Conservation (phyloP, 2,329 filamentous ascomycete genomes). For the Hymenoscyphus salicellus region DNA sequence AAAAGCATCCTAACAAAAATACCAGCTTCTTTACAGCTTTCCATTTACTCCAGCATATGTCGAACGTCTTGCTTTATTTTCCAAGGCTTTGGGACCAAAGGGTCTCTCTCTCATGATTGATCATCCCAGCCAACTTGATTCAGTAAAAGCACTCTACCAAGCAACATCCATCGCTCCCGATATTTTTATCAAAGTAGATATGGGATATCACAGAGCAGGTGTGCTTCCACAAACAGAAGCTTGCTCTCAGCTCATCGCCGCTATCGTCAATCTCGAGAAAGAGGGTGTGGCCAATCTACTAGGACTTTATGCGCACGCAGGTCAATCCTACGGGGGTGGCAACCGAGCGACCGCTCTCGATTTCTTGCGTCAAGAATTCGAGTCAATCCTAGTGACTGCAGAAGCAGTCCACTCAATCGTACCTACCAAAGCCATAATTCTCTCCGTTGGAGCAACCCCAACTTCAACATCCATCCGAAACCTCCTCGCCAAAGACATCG, state of each 20-base stretch:
- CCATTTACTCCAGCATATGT: slow-evolving; percentile 62
- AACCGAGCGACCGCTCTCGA: slow-evolving; percentile 57
- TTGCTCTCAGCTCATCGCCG: slow-evolving; percentile 47
- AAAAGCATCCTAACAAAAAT: slow-evolving; percentile 4
- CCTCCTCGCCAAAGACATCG: slow-evolving; percentile 37
- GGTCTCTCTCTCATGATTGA: slow-evolving; percentile 67
- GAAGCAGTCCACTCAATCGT: slow-evolving; percentile 30
- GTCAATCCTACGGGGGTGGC: slow-evolving; percentile 62
- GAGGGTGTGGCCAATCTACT: slow-evolving; percentile 45
- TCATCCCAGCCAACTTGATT: slow-evolving; percentile 58
- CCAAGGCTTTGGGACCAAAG: slow-evolving; percentile 51
- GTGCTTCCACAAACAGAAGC: slow-evolving; percentile 50
- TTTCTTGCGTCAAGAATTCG: slow-evolving; percentile 59
- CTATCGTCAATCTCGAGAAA: slow-evolving; percentile 44
- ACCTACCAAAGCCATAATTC: slow-evolving; percentile 39
- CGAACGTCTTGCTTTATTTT: slow-evolving; percentile 56
- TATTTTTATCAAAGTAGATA: slow-evolving; percentile 72
- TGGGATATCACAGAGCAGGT: slow-evolving; percentile 69
- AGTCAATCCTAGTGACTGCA: slow-evolving; percentile 49
- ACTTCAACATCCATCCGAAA: slow-evolving; percentile 67
- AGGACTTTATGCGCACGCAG: slow-evolving; percentile 72
- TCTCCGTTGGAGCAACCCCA: slow-evolving; percentile 75
- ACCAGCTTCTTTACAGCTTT: slow-evolving; percentile 56
- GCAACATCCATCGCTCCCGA: slow-evolving; percentile 48
- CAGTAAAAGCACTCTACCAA: slow-evolving; percentile 44